These are phyloP conservation scores for Corinectria fuckeliana DNA, from an alignment of 2,329 filamentous ascomycete genomes.

Conservation along the genomic window DNA sequence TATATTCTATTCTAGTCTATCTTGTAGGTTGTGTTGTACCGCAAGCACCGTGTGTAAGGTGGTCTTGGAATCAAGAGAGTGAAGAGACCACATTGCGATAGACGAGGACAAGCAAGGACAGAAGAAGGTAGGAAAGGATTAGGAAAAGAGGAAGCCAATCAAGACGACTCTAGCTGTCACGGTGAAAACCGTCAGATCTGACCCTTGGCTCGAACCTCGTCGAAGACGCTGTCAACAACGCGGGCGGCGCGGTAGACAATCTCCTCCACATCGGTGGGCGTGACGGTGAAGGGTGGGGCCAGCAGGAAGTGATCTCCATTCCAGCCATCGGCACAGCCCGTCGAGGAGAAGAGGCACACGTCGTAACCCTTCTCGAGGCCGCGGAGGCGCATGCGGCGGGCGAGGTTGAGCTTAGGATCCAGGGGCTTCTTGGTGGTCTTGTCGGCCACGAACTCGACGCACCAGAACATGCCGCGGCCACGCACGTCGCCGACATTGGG, in stretches of 20 bases:
- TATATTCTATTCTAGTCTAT: background rate
- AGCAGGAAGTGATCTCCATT: conserved; percentile 2
- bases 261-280: background rate
- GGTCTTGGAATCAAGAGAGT: background rate
- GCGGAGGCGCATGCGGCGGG: conserved; percentile 1
- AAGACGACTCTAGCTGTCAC: background rate
- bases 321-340: background rate
- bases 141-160: background rate
- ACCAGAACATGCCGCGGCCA: conserved; percentile 29
- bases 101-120: too few species aligned
- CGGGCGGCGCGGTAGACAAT: conserved; percentile 3
- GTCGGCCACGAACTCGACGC: background rate
- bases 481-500: conserved; percentile 30
- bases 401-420: conserved; percentile 2
- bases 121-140: too few species aligned
- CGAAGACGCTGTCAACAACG: conserved; percentile 1
- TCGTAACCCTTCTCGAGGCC: conserved; percentile 3
- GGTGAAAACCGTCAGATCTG: background rate
- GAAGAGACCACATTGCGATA: background rate
- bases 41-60: background rate
- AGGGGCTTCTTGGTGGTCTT: conserved; percentile 2
- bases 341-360: conserved; percentile 2
- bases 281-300: conserved; percentile 1
- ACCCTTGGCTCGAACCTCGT: background rate
- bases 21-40: background rate